Base-by-base conservation (phyloP, 352 stramenopile species). In the Thalassiosira sp. region DNA sequence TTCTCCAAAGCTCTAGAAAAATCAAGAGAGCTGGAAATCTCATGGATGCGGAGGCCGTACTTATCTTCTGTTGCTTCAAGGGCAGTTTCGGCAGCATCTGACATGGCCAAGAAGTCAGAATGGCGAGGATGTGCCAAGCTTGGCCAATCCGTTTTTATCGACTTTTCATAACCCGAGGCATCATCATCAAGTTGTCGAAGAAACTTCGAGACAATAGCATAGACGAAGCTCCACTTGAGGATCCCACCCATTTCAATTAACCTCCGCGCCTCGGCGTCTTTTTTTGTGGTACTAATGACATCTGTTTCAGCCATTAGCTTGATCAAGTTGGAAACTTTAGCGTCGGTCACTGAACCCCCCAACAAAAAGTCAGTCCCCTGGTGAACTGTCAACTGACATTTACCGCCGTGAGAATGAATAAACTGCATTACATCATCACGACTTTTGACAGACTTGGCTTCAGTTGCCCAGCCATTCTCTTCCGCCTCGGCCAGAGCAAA, bases 181-280 rank as follows among this genome's bases (percentile, higher is more conserved):
- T 82, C 60, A 51, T 74, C 60, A n/a, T 82, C 66, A 37, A 71
- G 13, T 27, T 59, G 58, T 31, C 33, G 40, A 31, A 82, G 53
- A 45, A 75, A 74, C 13, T 79, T 72, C 1, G 48, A 67, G 18
- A 84, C 76, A n/a, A 89, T 74, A 11, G 81, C 80, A 65, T 81
- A 89, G 33, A 90, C 54, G 69, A 85, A 91, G 15, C 79, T 89
- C 88, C 88, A 93, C 56, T 87, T 90, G 15, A 90, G 31, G 18
- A 93, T 72, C 7, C 80, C 85, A 22, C 77, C 75, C 16, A 85
- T 63, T 68, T 87, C 54, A 48, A 81, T 56, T 6, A 90, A 35
- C 25, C 75, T 63, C 3, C 60, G 49, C 8, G 77, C 45, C 40
- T 73, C 25, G 11, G 40, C 52, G 24, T 70, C 66, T 20, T 74